Evolutionary conservation across 75 land plant species (phyloP).

Genomic region (Selaginella moellendorffii): DNA sequence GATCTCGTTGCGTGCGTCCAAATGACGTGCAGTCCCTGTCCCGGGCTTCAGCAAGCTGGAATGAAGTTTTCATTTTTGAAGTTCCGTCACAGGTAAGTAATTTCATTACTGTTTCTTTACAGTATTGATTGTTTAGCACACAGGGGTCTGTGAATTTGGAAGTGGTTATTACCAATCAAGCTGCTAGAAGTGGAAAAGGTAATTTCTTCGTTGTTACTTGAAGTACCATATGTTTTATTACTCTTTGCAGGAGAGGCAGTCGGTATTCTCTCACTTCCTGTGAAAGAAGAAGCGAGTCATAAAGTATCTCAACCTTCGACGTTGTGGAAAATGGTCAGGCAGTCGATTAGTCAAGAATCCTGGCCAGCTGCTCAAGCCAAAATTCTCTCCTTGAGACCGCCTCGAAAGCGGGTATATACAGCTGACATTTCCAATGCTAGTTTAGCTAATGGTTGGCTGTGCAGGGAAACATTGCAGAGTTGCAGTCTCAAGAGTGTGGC

Average conservation of each 20-base stretch:
- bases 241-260: slow-evolving; percentile 58
- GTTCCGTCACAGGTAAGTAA: slow-evolving; percentile 55
- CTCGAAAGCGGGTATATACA: slow-evolving; percentile 19
- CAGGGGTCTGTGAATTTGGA: slow-evolving; percentile 71
- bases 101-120: not conserved
- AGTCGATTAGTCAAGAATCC: slow-evolving; percentile 14
- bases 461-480: too few relatives aligned
- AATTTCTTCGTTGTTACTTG: slow-evolving; percentile 5
- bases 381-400: slow-evolving; percentile 13
- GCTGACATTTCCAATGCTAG: not conserved
- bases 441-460: too few relatives aligned
- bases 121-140: not conserved
- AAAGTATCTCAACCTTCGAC: slow-evolving; percentile 15
- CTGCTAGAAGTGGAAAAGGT: slow-evolving; percentile 96
- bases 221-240: not conserved
- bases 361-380: slow-evolving; percentile 18
- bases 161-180: slow-evolving; percentile 73
- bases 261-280: slow-evolving; percentile 59
- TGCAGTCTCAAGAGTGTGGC: not conserved
- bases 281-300: slow-evolving; percentile 11
- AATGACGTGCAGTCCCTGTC: slow-evolving; percentile 10
- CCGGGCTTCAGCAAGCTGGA: slow-evolving; percentile 50
- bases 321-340: slow-evolving; percentile 20
- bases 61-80: slow-evolving; percentile 96
- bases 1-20: slow-evolving; percentile 83